A percentile compares a stretch with the other conserved stretches of the same genome.
These are phyloP conservation scores for Ephemerocybe angulata DNA, from an alignment of 768 basidiomycete genomes.

Conservation along the genomic window DNA sequence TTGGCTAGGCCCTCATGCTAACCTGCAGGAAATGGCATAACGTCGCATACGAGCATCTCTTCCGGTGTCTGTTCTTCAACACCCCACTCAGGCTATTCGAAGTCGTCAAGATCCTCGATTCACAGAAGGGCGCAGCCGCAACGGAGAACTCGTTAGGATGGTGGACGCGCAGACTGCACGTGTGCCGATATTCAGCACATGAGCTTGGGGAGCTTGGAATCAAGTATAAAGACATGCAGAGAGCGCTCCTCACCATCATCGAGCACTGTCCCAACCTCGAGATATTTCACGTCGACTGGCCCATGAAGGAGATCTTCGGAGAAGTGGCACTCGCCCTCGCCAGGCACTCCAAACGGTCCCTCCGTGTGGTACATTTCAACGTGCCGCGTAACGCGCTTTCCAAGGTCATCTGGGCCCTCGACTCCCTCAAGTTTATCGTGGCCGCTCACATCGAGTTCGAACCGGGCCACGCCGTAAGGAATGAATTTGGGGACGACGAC, in stretches of 20 bases:
- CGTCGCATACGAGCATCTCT: conserved; percentile 63
- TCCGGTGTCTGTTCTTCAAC: conserved; percentile 65
- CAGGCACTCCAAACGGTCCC: conserved; percentile 42
- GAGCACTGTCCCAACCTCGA: conserved; percentile 69
- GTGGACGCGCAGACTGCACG: conserved; percentile 72
- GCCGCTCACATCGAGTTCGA: conserved; percentile 57
- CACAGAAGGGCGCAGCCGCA: conserved; percentile 31
- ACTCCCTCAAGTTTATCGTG: conserved; percentile 53
- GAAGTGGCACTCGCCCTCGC: conserved; percentile 63
- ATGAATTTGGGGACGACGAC: conserved; percentile 32
- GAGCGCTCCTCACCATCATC: conserved; percentile 55
- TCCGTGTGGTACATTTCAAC: conserved; percentile 62
- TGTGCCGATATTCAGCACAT: conserved; percentile 42
- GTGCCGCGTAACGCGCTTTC: conserved; percentile 52
- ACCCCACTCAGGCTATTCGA: conserved; percentile 51
- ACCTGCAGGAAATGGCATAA: conserved; percentile 64
- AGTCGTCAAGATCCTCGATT: conserved; percentile 50
- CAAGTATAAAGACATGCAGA: conserved; percentile 47
- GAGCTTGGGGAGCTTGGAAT: conserved; percentile 19
- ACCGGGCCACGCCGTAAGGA: conserved; percentile 12
- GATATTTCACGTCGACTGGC: conserved; percentile 67
- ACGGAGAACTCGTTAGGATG: conserved; percentile 52
- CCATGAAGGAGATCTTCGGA: conserved; percentile 56
- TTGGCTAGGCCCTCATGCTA: conserved; percentile 55
- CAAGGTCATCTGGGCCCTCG: conserved; percentile 71